Base-by-base conservation (phyloP, 208 protist species). In the Zelonia costaricensis region DNA sequence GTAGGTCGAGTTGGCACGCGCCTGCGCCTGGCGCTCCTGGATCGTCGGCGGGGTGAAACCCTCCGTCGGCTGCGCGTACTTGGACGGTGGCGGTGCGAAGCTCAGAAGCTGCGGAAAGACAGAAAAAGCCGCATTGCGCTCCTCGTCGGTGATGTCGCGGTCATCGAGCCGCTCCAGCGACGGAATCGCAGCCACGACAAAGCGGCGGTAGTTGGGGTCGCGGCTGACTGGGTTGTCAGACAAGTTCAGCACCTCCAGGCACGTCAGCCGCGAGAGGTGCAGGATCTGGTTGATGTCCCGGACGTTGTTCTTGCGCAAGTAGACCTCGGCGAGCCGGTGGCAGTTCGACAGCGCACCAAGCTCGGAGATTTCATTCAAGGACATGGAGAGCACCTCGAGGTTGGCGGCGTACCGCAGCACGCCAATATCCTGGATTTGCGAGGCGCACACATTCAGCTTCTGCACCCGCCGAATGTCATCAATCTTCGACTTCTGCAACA, bases 361-460 rank as follows among this genome's bases (percentile, higher is more conserved):
- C 30, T 92, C 84, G 36, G 58, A 69, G 48, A 97, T 77, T 10
- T 94, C 82, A 57, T 97, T 97, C 15, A 96, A 55, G 31, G 83
- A 92, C 64, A 97, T 80, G 18, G 86, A 91, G 18, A 94, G 81
- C 31, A 96, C 80, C 52, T 97, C 82, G 18, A 97, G 58, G 49
- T 80, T 87, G 16, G 35, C 25, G 3, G 87, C 78, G 31, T 87
- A 64, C 1, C 81, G 69, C 5, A 97, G 51, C 3, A 95, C 76
- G 52, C 86, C 86, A 64, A 97, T 94, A 54, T 96, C 90, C 40
- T 77, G 74, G 3, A 96, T 59, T 47, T 95, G 80, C 15, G 78
- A 78, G 0, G 85, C 82, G 53, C 92, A 97, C 16, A 97, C 84
- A 61, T 97, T 97, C 0, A 97, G 69, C 56, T 94, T 93, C 42